Evolutionary conservation across 768 basidiomycete genomes (phyloP), one percentile per base, ranked within the genome.

Genomic region (Calocybe gangraenosa): DNA sequence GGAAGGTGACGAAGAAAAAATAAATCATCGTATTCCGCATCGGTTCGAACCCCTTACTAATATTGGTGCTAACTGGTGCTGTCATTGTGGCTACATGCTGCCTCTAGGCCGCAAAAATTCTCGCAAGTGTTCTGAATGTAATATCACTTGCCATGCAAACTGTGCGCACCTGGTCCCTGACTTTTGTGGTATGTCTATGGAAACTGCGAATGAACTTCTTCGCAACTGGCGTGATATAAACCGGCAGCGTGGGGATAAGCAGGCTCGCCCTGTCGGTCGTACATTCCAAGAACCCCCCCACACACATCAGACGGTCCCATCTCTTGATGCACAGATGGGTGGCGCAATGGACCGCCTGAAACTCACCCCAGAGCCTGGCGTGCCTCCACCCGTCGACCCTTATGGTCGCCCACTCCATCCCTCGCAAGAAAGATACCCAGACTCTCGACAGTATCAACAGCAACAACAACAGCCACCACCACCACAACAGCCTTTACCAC

Each of bases 141-240:
- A 87, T 58, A 84, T 98, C 55, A 97, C 95, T 37, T 97, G 93
- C 57, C 96, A 99, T 66, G 92, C 92, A 15, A 89, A 92, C 52
- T 99, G 96, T 67, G 90, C 93, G 1, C 96, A 99, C 64, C 80
- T 98, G 46, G 96, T 99, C 32, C 96, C 96, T 47, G 95, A 99
- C 66, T 98, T 99, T 67, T 99, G 96, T 59, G 96, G 96, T 34
- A 97, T 99, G 94, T 92, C 93, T 30, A 98, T 98, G 95, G 95
- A 97, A 66, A 95, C 91, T 30, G 95, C 96, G 38, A 97, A 97
- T 63, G 82, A 86, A 57, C 75, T 99, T 15, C 77, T 99, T 40
- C 81, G 85, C 40, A 87, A 93, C 64, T 84, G 90, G 78, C 84
- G 87, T 43, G 88, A 91, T 59, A 96, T 96, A 70, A 94, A 97